Evolutionary conservation across 192 early-diverging fungal species (phyloP).

Genomic region (Mortierella hygrophila): DNA sequence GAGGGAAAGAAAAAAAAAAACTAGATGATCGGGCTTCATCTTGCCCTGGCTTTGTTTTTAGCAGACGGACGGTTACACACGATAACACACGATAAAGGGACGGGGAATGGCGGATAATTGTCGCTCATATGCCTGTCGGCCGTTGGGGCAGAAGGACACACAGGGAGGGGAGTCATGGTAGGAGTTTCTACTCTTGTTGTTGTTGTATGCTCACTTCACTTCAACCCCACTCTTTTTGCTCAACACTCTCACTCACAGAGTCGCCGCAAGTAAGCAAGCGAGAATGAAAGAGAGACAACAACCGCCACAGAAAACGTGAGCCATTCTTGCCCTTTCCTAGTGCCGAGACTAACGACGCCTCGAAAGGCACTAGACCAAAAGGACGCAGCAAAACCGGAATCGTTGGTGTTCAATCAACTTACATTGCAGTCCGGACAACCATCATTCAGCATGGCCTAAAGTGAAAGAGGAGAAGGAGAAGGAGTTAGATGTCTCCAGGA

Average conservation of each 20-base stretch:
- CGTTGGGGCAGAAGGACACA: neutral
- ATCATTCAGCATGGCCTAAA: conserved; percentile 41
- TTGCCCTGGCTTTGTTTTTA: neutral
- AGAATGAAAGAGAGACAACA: neutral
- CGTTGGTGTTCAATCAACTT: conserved; percentile 9
- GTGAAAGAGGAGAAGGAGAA: neutral
- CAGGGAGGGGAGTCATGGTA: neutral
- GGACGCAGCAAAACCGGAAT: conserved; percentile 1
- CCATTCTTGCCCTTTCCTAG: neutral
- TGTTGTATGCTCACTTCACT: neutral
- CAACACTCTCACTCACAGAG: neutral
- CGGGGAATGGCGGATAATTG: neutral
- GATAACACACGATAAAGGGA: neutral
- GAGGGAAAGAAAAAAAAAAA: neutral
- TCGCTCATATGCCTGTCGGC: neutral
- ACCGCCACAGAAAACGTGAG: conserved; percentile 1
- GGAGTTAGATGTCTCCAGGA: too few relatives aligned
- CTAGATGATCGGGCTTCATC: neutral
- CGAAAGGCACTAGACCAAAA: neutral
- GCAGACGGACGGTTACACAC: neutral
- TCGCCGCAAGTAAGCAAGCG: neutral
- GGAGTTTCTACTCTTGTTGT: neutral
- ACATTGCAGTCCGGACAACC: conserved; percentile 54
- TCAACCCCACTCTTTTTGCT: neutral
- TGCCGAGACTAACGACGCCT: conserved; percentile 6